Conservation (phyloP, 1,139 yeast genomes). For the Wickerhamomyces sp. region DNA sequence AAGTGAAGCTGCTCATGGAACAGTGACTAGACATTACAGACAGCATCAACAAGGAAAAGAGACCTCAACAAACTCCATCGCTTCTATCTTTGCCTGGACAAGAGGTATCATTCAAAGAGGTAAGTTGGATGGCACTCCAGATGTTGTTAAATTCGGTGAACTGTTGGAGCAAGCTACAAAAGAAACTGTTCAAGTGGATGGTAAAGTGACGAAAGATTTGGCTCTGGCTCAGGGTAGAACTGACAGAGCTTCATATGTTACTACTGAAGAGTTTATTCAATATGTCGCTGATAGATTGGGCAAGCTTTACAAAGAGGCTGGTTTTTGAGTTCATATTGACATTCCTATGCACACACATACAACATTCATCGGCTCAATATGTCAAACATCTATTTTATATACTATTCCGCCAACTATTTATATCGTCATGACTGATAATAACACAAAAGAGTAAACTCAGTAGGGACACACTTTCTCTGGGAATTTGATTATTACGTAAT, state of each 20-base stretch:
- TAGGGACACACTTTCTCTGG: too few species aligned
- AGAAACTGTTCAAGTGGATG: conserved; percentile 67
- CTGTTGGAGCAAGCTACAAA: conserved; percentile 62
- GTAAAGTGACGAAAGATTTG: conserved; percentile 78
- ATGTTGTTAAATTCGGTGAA: conserved; percentile 63
- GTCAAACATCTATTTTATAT: too few species aligned
- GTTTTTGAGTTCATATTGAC: too few species aligned
- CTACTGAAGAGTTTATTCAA: conserved; percentile 71
- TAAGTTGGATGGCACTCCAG: conserved; percentile 65
- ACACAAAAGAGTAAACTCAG: too few species aligned
- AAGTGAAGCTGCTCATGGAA: conserved; percentile 84
- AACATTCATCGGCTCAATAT: too few species aligned
- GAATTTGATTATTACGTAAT: too few species aligned
- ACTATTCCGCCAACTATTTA: too few species aligned
- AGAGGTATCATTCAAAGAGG: conserved; percentile 82
- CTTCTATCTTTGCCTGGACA: conserved; percentile 84
- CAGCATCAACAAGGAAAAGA: conserved; percentile 81
- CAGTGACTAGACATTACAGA: conserved; percentile 83
- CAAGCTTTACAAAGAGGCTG: conserved; percentile 7
- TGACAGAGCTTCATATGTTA: conserved; percentile 60
- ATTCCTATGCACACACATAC: too few species aligned
- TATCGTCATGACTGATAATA: too few species aligned
- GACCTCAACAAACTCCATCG: conserved; percentile 80
- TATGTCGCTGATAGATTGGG: conserved; percentile 51
- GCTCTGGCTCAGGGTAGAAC: conserved; percentile 70